Evolutionary conservation across 2,329 filamentous ascomycete species (phyloP).

Genomic region (Pseudogymnoascus sp.): DNA sequence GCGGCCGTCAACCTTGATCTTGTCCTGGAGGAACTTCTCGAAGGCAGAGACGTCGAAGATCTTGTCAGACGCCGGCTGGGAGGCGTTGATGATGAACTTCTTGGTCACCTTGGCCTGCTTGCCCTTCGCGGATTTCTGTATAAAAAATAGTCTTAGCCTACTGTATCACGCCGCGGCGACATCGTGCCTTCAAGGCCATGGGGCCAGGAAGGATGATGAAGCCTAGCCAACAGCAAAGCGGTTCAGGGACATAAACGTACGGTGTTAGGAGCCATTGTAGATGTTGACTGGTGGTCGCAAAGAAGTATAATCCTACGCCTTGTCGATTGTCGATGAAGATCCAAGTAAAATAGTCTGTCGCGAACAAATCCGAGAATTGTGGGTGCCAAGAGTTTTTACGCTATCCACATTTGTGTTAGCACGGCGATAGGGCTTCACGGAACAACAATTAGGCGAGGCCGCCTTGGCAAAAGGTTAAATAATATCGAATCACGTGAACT

Average conservation of each 20-base stretch:
- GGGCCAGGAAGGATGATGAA: slow-evolving; percentile 7
- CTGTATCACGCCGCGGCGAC: slow-evolving; percentile 53
- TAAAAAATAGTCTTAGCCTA: slow-evolving; percentile 77
- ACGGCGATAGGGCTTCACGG: background rate
- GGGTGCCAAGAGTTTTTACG: slow-evolving; percentile 8
- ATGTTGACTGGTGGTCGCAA: slow-evolving; percentile 50
- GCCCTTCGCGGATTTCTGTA: slow-evolving; percentile 50
- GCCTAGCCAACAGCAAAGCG: slow-evolving; percentile 89
- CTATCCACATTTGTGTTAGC: slow-evolving; percentile 2
- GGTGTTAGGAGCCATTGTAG: slow-evolving; percentile 76
- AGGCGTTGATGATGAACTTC: slow-evolving; percentile 97
- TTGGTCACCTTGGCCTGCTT: slow-evolving; percentile 65
- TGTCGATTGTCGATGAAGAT: slow-evolving; percentile 14
- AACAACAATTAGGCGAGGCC: background rate
- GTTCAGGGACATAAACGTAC: slow-evolving; percentile 69
- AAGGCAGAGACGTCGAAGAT: slow-evolving; percentile 99
- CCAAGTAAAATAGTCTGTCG: slow-evolving; percentile 2
- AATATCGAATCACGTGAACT: background rate
- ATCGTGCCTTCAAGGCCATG: slow-evolving; percentile 12
- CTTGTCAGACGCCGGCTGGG: slow-evolving; percentile 97
- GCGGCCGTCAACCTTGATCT: slow-evolving; percentile 99
- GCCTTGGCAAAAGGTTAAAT: background rate
- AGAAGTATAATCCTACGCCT: slow-evolving; percentile 51
- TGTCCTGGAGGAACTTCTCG: slow-evolving; percentile 99
- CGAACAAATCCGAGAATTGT: slow-evolving; percentile 3